Evolutionary conservation across 345 rosid species (phyloP), one percentile per base, ranked within the genome.

Genomic region (Mallotus nudiflorus): DNA sequence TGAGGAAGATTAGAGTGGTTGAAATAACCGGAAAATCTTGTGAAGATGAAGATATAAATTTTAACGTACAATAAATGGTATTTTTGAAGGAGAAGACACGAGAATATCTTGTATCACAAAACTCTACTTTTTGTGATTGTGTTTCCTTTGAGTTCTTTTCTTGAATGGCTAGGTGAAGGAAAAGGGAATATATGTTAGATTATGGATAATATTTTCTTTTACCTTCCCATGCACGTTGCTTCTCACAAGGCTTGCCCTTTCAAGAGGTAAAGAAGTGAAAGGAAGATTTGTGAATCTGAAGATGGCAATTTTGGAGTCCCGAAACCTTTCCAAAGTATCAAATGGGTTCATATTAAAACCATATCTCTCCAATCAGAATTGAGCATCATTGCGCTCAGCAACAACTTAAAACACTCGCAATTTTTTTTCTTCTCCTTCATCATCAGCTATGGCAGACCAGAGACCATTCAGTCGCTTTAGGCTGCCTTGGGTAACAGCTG

Each of bases 401-500:
- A 20, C 45, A 35, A 33, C 46, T 49, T 19, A 16, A 50, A 10
- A n/a, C 9, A 56, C 24, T 69, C 53, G 10, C 22, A 60, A 55
- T 35, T 51, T 27, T 11, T 33, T 25, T 33, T 68, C 27, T 3
- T 64, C 8, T 10, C 28, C 15, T 28, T 65, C 6, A 9, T 42
- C 11, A 42, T 52, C 62, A 77, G 5, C 69, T 13, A 85, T 87
- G 90, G 80, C 79, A 27, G 85, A 85, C 0, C 82, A 70, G 61
- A 78, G 85, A 71, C 84, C 62, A 63, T 81, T 84, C 60, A 19
- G 67, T 27, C 87, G 88, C 22, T 84, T 84, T 71, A 80, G 85
- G 48, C 81, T 89, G 51, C 91, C 94, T 31, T 89, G 94, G 94
- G 74, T 80, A 25, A 58, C 84, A 6, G 69, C 73, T 62, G 40